Evolutionary conservation across 2,329 filamentous ascomycete species (phyloP).

Genomic region (Mycosphaerelloides madeirae): DNA sequence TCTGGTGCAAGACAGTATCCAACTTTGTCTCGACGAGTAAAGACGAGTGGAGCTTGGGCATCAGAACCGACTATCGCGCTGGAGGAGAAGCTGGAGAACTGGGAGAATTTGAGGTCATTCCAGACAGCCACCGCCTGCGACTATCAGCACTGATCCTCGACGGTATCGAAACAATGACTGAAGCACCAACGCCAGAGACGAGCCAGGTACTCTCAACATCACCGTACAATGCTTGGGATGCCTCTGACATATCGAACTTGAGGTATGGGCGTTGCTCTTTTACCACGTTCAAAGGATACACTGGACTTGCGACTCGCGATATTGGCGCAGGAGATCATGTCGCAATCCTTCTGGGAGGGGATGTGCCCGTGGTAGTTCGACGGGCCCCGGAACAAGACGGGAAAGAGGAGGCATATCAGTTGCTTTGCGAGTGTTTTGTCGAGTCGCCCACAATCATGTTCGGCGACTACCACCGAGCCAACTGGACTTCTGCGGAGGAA

Average conservation of each 20-base stretch:
- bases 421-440: constrained; percentile 29
- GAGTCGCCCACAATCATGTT: constrained; percentile 23
- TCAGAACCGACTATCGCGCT: constrained; percentile 25
- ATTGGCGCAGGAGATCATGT: constrained; percentile 21
- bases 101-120: constrained; percentile 25
- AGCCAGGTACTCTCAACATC: constrained; percentile 12
- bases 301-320: constrained; percentile 26
- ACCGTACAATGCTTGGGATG: constrained; percentile 6
- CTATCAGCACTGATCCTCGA: constrained; percentile 27
- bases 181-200: constrained; percentile 19
- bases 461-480: constrained; percentile 20
- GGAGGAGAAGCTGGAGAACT: constrained; percentile 18
- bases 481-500: constrained; percentile 21
- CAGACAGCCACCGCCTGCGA: constrained; percentile 18
- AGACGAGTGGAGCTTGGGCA: constrained; percentile 24
- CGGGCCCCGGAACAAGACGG: constrained; percentile 9
- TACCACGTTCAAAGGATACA: constrained; percentile 20
- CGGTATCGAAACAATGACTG: constrained; percentile 23
- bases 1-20: constrained; percentile 24
- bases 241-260: constrained; percentile 12
- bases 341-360: constrained; percentile 25
- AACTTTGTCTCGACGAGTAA: constrained; percentile 20
- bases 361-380: constrained; percentile 29
- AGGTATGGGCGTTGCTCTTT: constrained; percentile 28
- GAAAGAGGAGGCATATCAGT: constrained; percentile 17